Evolutionary conservation across 2,329 filamentous ascomycete species (phyloP).

Genomic region (Amylocarpus encephaloides): DNA sequence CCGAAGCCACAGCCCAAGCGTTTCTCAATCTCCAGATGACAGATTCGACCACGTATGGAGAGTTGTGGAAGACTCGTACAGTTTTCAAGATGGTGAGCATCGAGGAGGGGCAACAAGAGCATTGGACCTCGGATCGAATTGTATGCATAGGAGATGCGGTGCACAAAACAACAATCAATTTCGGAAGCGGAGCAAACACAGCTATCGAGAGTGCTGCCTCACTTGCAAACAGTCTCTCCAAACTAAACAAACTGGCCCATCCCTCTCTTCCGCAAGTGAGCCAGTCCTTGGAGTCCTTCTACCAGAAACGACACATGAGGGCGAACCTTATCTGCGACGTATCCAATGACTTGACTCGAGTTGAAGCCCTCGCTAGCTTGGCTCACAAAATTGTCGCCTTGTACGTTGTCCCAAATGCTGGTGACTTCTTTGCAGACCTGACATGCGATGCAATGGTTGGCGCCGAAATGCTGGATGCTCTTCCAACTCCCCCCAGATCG

Average conservation of each 20-base stretch:
- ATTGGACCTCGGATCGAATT: conserved; percentile 15
- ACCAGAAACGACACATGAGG: conserved; percentile 19
- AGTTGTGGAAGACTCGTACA: conserved; percentile 7
- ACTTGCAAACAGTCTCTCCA: conserved; percentile 28
- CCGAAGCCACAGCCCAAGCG: conserved; percentile 7
- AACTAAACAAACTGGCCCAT: neutral
- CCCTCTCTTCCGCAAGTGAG: neutral
- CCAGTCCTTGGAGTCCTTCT: conserved; percentile 9
- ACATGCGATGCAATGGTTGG: conserved; percentile 19
- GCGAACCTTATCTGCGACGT: conserved; percentile 17
- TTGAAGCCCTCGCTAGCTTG: conserved; percentile 17
- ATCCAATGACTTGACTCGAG: conserved; percentile 21
- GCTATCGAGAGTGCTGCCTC: conserved; percentile 35
- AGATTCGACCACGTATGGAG: conserved; percentile 6
- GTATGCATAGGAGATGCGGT: conserved; percentile 17
- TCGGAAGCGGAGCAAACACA: conserved; percentile 34
- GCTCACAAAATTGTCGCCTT: conserved; percentile 17
- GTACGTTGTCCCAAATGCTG: conserved; percentile 15
- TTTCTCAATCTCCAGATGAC: conserved; percentile 11
- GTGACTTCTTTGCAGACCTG: conserved; percentile 19
- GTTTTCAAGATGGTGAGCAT: conserved; percentile 7
- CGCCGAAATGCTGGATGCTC: conserved; percentile 26
- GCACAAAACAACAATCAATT: conserved; percentile 19
- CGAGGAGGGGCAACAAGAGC: conserved; percentile 14
- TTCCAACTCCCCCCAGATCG: conserved; percentile 25